phyloP scores from a whole-genome alignment of 208 protist species.

The Porcisia deanei region DNA sequence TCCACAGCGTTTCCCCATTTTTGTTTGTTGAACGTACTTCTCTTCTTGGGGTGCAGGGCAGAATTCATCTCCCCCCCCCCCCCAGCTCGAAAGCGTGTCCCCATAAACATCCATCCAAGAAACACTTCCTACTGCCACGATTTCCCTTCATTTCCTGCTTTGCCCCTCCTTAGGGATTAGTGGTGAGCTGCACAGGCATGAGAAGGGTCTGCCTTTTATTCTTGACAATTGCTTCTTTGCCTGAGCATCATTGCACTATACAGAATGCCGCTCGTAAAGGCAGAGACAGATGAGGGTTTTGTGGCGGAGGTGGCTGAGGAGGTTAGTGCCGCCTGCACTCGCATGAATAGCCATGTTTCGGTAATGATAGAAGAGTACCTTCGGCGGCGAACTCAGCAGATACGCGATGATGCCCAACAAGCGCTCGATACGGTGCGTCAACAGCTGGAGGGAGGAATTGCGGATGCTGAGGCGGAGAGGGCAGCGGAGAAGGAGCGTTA shows the following conservation, averaged over 20 bases:
- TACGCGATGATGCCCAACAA: constrained; percentile 11
- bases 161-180: neutral
- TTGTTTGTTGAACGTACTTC: neutral
- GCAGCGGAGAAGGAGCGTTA: neutral
- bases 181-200: neutral
- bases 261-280: constrained; percentile 45
- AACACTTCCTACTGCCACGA: neutral
- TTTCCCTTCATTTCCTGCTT: neutral
- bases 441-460: constrained; percentile 7
- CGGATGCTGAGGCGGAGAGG: neutral
- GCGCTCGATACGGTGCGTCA: constrained; percentile 2
- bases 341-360: constrained; percentile 33
- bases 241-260: neutral
- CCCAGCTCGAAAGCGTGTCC: too few relatives aligned
- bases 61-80: neutral
- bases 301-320: constrained; percentile 40
- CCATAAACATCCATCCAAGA: neutral
- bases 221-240: neutral
- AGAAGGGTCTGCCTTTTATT: neutral
- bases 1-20: neutral
- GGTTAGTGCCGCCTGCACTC: constrained; percentile 18
- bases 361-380: constrained; percentile 74
- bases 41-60: neutral
- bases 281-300: constrained; percentile 55
- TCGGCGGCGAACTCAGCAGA: constrained; percentile 29